Conservation (phyloP, 768 basidiomycete genomes). For the Roridomyces roridus region DNA sequence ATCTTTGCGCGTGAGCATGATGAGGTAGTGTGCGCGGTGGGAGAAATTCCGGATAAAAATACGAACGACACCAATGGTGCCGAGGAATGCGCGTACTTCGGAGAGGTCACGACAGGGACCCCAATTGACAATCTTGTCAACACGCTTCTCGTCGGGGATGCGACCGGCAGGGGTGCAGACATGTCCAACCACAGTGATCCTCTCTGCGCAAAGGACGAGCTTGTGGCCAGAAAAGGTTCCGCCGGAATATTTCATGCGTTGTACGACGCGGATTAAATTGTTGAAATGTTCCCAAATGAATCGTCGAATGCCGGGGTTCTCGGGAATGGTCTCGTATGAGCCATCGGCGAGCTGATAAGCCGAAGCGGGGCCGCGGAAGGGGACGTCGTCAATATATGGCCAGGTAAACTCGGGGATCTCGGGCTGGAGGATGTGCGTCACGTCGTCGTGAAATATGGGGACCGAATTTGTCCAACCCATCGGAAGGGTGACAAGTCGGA, state of each 20-base stretch:
- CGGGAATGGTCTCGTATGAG: slow-evolving; percentile 24
- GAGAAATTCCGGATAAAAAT: slow-evolving; percentile 41
- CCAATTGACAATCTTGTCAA: slow-evolving; percentile 33
- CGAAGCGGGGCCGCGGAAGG: slow-evolving; percentile 7
- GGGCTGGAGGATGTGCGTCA: slow-evolving; percentile 3
- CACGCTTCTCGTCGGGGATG: slow-evolving; percentile 29
- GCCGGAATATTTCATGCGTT: slow-evolving; percentile 34
- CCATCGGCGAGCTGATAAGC: background rate
- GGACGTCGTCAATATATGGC: slow-evolving; percentile 21
- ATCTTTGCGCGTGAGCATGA: slow-evolving; percentile 33
- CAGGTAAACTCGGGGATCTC: slow-evolving; percentile 14
- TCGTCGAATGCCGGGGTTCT: slow-evolving; percentile 34
- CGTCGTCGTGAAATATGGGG: slow-evolving; percentile 9
- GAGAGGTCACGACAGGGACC: slow-evolving; percentile 9
- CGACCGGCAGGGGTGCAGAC: slow-evolving; percentile 40
- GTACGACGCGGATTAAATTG: slow-evolving; percentile 40
- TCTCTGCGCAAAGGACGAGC: slow-evolving; percentile 18
- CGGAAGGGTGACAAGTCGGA: slow-evolving; percentile 30
- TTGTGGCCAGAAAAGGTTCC: slow-evolving; percentile 35
- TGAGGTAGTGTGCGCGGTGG: slow-evolving; percentile 25
- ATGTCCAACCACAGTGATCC: slow-evolving; percentile 38
- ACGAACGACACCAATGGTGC: slow-evolving; percentile 31
- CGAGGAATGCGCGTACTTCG: too few species aligned
- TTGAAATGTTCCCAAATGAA: slow-evolving; percentile 45
- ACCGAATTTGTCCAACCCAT: slow-evolving; percentile 45